Evolutionary conservation across 2,329 filamentous ascomycete species (phyloP).

Genomic region (Aspergillus latus): DNA sequence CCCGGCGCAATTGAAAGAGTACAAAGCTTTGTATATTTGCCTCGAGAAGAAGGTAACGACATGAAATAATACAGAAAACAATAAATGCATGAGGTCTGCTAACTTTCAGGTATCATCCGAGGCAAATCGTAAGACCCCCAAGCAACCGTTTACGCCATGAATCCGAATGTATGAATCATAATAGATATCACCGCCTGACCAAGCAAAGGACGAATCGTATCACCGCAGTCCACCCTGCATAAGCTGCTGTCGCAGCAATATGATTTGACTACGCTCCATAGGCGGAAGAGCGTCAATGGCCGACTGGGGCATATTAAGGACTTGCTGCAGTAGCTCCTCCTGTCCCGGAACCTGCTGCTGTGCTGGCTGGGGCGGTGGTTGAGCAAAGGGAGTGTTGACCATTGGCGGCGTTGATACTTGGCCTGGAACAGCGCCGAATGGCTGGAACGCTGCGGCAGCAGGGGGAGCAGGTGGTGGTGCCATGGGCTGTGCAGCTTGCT

Average conservation of each 20-base stretch:
- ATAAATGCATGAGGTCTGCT: constrained; percentile 10
- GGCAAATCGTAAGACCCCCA: constrained; percentile 10
- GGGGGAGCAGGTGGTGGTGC: constrained; percentile 34
- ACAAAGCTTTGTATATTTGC: background rate
- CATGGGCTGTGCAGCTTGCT: constrained; percentile 53
- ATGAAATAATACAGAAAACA: constrained; percentile 4
- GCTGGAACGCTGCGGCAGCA: constrained; percentile 38
- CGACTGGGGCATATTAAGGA: constrained; percentile 75
- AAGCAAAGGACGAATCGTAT: constrained; percentile 7
- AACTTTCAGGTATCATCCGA: constrained; percentile 17
- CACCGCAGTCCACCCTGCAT: constrained; percentile 44
- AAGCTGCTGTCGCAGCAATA: constrained; percentile 70
- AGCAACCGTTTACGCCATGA: constrained; percentile 17
- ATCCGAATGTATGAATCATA: constrained; percentile 6
- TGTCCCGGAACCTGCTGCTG: constrained; percentile 57
- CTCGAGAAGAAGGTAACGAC: background rate
- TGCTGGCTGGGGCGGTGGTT: constrained; percentile 45
- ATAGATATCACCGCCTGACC: constrained; percentile 4
- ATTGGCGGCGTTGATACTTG: constrained; percentile 55
- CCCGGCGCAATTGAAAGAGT: background rate
- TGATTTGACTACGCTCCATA: constrained; percentile 73
- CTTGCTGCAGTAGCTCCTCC: constrained; percentile 74
- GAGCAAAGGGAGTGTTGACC: constrained; percentile 44
- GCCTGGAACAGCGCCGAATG: constrained; percentile 40
- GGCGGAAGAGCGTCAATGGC: constrained; percentile 78